Base-by-base conservation (phyloP, 257 asterid genomes). In the Lycium barbarum region DNA sequence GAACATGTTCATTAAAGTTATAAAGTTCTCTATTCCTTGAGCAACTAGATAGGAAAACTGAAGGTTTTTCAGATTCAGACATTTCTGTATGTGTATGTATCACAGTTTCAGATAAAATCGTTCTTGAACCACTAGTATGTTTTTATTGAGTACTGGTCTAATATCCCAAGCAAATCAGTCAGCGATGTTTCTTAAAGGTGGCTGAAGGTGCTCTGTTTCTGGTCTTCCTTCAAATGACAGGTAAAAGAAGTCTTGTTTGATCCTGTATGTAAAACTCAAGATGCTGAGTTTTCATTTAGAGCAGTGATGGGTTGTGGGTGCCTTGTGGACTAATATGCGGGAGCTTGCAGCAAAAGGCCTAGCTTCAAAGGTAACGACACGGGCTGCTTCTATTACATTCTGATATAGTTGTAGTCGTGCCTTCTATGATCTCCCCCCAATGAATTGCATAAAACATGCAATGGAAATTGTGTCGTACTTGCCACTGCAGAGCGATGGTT, bases 31-130 rank as follows among this genome's bases (percentile, higher is more conserved):
- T 3, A 40, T 49, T 49, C 45, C 61, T 22, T 22, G 95, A 93
- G 91, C 84, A 1, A 86, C 87, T 93, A 66, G 96, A 85, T 85
- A 91, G 90, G 79, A 93, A 88, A 89, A 90, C 94, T 2, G 94
- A 92, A 88, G 97, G 97, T 3, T 93, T 90, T 87, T 93, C 97
- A 82, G 97, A 96, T 90, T 93, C 97, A 5, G 97, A 93, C 88
- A 55, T 93, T 71, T 15, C 95, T 80, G 97, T 93, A 84, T 93
- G 96, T 88, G 97, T 93, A 91, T 88, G 97, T 84, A 15, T 66
- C 81, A 54, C 12, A 53, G 26, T 54, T 68, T 53, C 45, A 49
- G 7, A 54, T 26, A 62, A 82, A 45, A 62, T 9, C 13, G 49
- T 4, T 65, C 10, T 9, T n/a, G 80, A 43, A 72, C 18, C 38